These are phyloP conservation scores for Candida tammaniensis DNA, from an alignment of 805 yeast species.

Conservation along the genomic window DNA sequence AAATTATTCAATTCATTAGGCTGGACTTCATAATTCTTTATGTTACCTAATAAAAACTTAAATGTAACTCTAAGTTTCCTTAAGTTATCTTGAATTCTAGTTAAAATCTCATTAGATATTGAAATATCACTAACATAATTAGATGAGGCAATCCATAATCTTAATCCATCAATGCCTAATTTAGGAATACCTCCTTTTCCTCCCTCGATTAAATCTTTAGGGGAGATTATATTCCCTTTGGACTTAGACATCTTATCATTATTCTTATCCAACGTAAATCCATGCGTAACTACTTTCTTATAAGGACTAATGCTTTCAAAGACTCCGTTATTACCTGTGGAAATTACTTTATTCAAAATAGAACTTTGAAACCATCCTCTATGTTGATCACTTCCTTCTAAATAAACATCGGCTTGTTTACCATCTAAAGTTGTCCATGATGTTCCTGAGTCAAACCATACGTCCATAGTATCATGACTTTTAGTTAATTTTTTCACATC, in stretches of 20 bases:
- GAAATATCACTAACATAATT: conserved; percentile 81
- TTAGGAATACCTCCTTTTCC: conserved; percentile 46
- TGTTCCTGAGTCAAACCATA: conserved; percentile 98
- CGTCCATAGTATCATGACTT: conserved; percentile 94
- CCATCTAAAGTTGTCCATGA: conserved; percentile 70
- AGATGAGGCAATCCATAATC: conserved; percentile 87
- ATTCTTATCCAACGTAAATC: conserved; percentile 83
- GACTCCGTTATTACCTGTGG: conserved; percentile 42
- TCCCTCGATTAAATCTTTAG: conserved; percentile 66
- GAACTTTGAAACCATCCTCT: conserved; percentile 99
- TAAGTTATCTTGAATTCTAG: conserved; percentile 73
- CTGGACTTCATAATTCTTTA: conserved; percentile 26
- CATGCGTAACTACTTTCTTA: conserved; percentile 80
- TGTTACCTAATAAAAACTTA: conserved; percentile 76
- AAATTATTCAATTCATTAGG: conserved; percentile 32
- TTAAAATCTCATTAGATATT: conserved; percentile 67
- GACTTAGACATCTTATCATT: conserved; percentile 95
- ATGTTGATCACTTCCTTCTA: conserved; percentile 98
- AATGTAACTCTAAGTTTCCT: conserved; percentile 82
- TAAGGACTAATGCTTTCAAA: conserved; percentile 54
- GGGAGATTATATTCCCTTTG: conserved; percentile 75
- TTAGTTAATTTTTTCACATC: conserved; percentile 49
- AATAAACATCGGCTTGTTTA: conserved; percentile 67
- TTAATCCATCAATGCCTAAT: conserved; percentile 85
- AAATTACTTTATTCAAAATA: conserved; percentile 67